Conservation (phyloP, 148 eudicot genomes). For the Linanthus parryae region DNA sequence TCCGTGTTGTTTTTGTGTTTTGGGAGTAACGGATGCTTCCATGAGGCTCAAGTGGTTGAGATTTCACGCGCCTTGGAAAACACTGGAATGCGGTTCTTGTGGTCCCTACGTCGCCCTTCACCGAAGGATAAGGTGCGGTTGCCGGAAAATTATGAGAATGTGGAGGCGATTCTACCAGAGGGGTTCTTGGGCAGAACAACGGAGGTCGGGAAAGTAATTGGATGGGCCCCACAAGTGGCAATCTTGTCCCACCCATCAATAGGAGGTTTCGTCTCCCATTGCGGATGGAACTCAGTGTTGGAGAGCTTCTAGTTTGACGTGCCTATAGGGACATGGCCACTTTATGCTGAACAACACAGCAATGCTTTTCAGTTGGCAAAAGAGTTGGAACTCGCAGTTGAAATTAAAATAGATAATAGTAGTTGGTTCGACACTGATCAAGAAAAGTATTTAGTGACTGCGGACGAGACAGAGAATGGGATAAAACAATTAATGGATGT, state of each 20-base stretch:
- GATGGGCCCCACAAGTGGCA: constrained; percentile 8
- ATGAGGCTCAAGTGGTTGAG: too few relatives aligned
- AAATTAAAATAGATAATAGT: constrained; percentile 22
- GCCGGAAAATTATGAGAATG: too few relatives aligned
- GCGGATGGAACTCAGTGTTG: constrained; percentile 34
- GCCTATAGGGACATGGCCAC: constrained; percentile 28
- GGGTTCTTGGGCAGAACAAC: not conserved
- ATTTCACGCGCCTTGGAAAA: too few relatives aligned
- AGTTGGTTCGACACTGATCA: not conserved
- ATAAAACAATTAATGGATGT: constrained; percentile 17
- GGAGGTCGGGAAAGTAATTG: not conserved
- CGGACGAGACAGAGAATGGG: constrained; percentile 21
- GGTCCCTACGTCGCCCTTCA: too few relatives aligned
- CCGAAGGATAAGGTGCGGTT: too few relatives aligned
- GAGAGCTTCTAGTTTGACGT: constrained; percentile 31
- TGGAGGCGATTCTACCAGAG: too few relatives aligned
- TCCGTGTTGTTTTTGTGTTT: too few relatives aligned
- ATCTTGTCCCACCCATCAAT: not conserved
- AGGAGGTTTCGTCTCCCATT: too few relatives aligned
- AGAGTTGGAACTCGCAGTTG: constrained; percentile 22
- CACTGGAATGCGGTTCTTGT: too few relatives aligned
- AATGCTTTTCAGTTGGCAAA: constrained; percentile 21
- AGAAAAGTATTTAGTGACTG: constrained; percentile 13
- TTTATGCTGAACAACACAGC: constrained; percentile 28
- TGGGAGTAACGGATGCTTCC: too few relatives aligned